Conservation (phyloP, 768 basidiomycete species). For the Agrocybe pediades region DNA sequence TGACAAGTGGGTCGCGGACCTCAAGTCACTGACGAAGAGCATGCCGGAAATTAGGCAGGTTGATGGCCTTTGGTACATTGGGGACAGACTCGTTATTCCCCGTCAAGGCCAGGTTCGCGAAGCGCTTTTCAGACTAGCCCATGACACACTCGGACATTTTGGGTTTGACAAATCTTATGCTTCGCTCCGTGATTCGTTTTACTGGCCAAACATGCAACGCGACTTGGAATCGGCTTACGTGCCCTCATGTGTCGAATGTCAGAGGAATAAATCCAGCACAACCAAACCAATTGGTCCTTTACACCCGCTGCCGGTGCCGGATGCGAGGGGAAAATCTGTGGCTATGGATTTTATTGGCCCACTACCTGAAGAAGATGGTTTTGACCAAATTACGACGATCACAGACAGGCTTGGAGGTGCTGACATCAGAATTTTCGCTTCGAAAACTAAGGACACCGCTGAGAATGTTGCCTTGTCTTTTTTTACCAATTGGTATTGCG, state of each 20-base stretch:
- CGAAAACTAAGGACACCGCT: background rate
- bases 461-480: constrained; percentile 3
- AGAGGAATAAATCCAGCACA: constrained; percentile 33
- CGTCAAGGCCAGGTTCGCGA: constrained; percentile 17
- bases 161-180: constrained; percentile 33
- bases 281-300: constrained; percentile 28
- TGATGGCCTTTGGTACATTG: constrained; percentile 25
- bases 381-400: constrained; percentile 21
- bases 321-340: constrained; percentile 18
- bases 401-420: constrained; percentile 15
- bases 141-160: constrained; percentile 34
- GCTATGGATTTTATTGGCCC: constrained; percentile 39
- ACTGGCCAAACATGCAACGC: constrained; percentile 35
- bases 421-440: constrained; percentile 8
- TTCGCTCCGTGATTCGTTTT: constrained; percentile 22
- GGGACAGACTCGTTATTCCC: constrained; percentile 22
- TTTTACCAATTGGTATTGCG: background rate
- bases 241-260: constrained; percentile 31
- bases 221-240: constrained; percentile 33
- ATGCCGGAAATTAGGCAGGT: constrained; percentile 2
- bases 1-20: constrained; percentile 5
- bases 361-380: constrained; percentile 30
- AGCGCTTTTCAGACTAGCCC: constrained; percentile 25
- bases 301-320: constrained; percentile 27
- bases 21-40: background rate